Conservation (phyloP, 1,284 basidiomycete genomes). For the Tylopilus sp. region DNA sequence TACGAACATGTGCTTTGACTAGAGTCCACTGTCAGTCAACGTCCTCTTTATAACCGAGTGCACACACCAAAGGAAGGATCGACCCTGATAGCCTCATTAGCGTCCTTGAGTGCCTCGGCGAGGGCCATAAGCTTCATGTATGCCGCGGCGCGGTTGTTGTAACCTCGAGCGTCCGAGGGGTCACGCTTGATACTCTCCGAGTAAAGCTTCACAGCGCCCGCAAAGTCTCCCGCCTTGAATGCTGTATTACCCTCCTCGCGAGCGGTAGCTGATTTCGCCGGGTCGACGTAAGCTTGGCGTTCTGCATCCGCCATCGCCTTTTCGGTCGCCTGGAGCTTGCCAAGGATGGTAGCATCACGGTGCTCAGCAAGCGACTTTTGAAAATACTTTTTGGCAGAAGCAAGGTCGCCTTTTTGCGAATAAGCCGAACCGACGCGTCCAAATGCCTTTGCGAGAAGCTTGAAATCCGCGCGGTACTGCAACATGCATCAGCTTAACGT, state of each 20-base stretch:
- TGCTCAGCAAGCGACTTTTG: constrained; percentile 95
- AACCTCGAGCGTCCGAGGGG: constrained; percentile 86
- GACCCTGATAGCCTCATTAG: constrained; percentile 88
- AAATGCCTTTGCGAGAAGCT: constrained; percentile 82
- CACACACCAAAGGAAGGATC: constrained; percentile 79
- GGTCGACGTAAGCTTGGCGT: constrained; percentile 86
- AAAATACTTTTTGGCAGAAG: constrained; percentile 84
- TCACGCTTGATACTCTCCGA: constrained; percentile 96
- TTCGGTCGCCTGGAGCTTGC: constrained; percentile 88
- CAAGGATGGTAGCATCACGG: constrained; percentile 90
- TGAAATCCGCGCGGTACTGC: constrained; percentile 78
- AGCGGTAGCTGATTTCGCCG: constrained; percentile 79
- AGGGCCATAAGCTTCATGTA: constrained; percentile 95
- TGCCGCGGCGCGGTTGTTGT: constrained; percentile 96
- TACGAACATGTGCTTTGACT: constrained; percentile 97
- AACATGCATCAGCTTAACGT: constrained; percentile 6
- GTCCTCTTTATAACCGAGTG: neutral
- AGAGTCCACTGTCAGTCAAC: constrained; percentile 1
- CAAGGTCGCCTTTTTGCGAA: constrained; percentile 77
- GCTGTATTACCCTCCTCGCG: constrained; percentile 90
- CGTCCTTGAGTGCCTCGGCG: constrained; percentile 96
- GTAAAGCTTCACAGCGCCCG: constrained; percentile 90
- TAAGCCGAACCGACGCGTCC: constrained; percentile 90
- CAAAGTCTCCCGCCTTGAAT: constrained; percentile 93
- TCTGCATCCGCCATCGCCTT: constrained; percentile 77